Percentiles rank a stretch among this genome's conserved stretches.
phyloP scores from a whole-genome alignment of 1,139 yeast genomes.

The Diutina catenulata region DNA sequence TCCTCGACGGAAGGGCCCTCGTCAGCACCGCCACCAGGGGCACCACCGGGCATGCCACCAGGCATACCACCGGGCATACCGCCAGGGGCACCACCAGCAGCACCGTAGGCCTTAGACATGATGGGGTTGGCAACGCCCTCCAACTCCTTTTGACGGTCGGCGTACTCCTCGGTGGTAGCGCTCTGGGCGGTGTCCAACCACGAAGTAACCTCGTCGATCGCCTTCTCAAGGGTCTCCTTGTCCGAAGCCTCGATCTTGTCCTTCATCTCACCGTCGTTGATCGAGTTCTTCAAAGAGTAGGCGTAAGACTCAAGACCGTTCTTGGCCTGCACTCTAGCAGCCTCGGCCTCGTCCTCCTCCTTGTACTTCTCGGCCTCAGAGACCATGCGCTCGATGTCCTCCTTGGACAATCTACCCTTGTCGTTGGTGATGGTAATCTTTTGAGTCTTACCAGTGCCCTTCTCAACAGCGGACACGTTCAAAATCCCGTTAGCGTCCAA shows the following conservation, averaged over 20 bases:
- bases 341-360: slow-evolving; percentile 45
- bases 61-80: slow-evolving; percentile 31
- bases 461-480: slow-evolving; percentile 88
- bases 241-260: slow-evolving; percentile 34
- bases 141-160: slow-evolving; percentile 5
- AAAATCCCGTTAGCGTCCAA: slow-evolving; percentile 92
- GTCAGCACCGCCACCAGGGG: neutral
- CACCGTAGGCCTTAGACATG: slow-evolving; percentile 3
- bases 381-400: slow-evolving; percentile 88
- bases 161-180: slow-evolving; percentile 5
- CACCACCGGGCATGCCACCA: slow-evolving; percentile 38
- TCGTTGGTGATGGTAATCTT: slow-evolving; percentile 92
- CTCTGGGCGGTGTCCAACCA: slow-evolving; percentile 3
- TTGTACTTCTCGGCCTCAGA: slow-evolving; percentile 90
- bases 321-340: slow-evolving; percentile 3
- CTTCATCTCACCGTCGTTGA: slow-evolving; percentile 29
- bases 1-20: slow-evolving; percentile 89
- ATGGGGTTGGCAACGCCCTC: slow-evolving; percentile 6
- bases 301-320: slow-evolving; percentile 3
- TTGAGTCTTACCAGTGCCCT: slow-evolving; percentile 84
- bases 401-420: slow-evolving; percentile 91
- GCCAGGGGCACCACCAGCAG: slow-evolving; percentile 21
- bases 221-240: slow-evolving; percentile 10
- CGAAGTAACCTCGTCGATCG: slow-evolving; percentile 1
- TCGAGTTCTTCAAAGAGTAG: slow-evolving; percentile 11